Evolutionary conservation across 1,284 basidiomycete species (phyloP), one percentile per base, ranked within the genome.

Genomic region (Ganoderma resinaceum): DNA sequence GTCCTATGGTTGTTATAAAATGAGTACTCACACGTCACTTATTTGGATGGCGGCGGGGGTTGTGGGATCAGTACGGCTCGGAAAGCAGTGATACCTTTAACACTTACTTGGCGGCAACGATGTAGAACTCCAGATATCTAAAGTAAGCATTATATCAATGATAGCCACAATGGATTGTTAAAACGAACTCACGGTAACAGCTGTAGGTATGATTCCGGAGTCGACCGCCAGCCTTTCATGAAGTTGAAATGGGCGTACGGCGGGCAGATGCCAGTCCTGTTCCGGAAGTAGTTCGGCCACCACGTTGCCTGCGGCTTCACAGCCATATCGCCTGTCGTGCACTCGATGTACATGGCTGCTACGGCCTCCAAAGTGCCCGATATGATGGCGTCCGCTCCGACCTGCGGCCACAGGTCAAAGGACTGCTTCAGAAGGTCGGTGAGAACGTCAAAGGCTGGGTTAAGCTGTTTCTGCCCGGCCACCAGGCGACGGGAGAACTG

Each of bases 161-260:
- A 31, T 46, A 0, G 58, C 23, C 5, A 2, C 7, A 38, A 29
- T 20, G 6, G 40, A 23, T 4, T 3, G 7, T 16, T 4, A 16
- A 3, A 26, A 38, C 9, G 11, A 14, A 61, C 72, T 66, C 35
- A 73, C 72, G 72, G 72, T 7, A 73, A 11, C n/a, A 73, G 55
- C 16, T 73, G 72, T 20, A 73, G 49, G 35, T 73, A 73, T 20
- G 72, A 66, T 38, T 71, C 66, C 29, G 68, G 59, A 6, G 62
- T 64, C 29, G 64, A 23, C 52, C 64, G 58, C 69, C 67, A 70
- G 7, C 31, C 29, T 35, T 70, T 71, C 52, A 70, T 59, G 66
- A 73, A 73, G 29, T 69, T 42, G 57, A 73, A 70, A 55, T 73
- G 69, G 11, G 70, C 66, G 57, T 67, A 73, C n/a, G 69, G 67